Evolutionary conservation across 345 rosid species (phyloP).

Genomic region (Linum lewisii): DNA sequence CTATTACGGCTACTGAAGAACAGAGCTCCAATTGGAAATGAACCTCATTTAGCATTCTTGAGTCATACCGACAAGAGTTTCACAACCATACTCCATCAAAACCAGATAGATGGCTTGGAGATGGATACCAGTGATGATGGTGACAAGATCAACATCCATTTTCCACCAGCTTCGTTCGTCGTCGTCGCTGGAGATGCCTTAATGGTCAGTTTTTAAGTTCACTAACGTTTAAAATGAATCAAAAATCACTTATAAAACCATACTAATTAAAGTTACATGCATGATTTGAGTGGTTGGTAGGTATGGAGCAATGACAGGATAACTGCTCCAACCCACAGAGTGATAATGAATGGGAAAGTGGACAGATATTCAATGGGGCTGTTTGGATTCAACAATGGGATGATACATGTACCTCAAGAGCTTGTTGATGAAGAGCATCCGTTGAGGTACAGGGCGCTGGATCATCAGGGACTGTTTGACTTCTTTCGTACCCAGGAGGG

Average conservation of each 20-base stretch:
- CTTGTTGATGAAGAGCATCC: conserved; percentile 43
- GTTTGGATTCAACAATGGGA: conserved; percentile 35
- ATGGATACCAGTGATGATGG: conserved; percentile 29
- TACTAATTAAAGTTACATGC: not conserved
- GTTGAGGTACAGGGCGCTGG: conserved; percentile 34
- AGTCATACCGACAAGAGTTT: conserved; percentile 57
- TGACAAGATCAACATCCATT: conserved; percentile 31
- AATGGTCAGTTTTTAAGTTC: conserved; percentile 37
- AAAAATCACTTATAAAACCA: not conserved
- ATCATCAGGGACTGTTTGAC: conserved; percentile 33
- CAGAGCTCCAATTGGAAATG: conserved; percentile 24
- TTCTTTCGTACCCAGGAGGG: conserved; percentile 34
- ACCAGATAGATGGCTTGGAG: conserved; percentile 44
- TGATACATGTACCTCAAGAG: conserved; percentile 28
- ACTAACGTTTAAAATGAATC: no score
- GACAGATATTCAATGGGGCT: conserved; percentile 41
- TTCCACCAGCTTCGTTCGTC: conserved; percentile 42
- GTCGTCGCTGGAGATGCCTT: conserved; percentile 54
- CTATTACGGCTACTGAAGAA: conserved; percentile 43
- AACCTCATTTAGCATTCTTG: conserved; percentile 32
- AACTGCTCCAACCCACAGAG: conserved; percentile 35
- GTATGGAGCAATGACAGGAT: conserved; percentile 58
- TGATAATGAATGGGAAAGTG: conserved; percentile 28
- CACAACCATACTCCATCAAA: conserved; percentile 47
- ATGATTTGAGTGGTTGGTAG: conserved; percentile 12